Evolutionary conservation across 345 rosid species (phyloP).

Genomic region (Populus nigra): DNA sequence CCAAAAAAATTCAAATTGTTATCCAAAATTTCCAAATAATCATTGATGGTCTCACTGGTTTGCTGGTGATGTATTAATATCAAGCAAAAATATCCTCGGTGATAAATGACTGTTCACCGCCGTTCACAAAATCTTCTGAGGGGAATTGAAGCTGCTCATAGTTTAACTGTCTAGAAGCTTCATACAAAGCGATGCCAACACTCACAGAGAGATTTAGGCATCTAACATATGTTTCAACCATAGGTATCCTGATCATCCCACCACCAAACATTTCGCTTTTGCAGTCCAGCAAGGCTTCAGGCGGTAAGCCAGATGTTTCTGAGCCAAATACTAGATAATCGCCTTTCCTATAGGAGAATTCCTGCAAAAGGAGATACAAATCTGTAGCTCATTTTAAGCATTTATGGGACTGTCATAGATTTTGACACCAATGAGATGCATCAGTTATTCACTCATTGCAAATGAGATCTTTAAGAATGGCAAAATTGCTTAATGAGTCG

Average conservation of each 20-base stretch:
- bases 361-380: constrained; percentile 43
- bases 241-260: constrained; percentile 78
- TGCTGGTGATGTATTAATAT: neutral
- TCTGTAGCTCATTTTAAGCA: neutral
- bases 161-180: constrained; percentile 82
- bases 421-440: neutral
- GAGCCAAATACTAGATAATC: constrained; percentile 89
- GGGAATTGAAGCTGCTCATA: constrained; percentile 62
- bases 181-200: constrained; percentile 84
- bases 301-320: constrained; percentile 81
- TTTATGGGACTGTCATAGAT: neutral
- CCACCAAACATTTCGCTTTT: constrained; percentile 55
- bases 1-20: neutral
- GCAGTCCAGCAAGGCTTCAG: constrained; percentile 78
- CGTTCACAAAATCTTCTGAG: constrained; percentile 24
- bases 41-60: neutral
- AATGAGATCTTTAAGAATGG: neutral
- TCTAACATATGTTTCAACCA: constrained; percentile 90
- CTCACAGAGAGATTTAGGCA: constrained; percentile 92
- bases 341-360: constrained; percentile 66
- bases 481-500: no score
- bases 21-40: neutral
- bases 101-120: constrained; percentile 37
- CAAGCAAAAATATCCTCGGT: constrained; percentile 73
- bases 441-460: neutral